These are phyloP conservation scores for Paecilomyces sp. DNA, from an alignment of 2,329 filamentous ascomycete species.

Conservation along the genomic window DNA sequence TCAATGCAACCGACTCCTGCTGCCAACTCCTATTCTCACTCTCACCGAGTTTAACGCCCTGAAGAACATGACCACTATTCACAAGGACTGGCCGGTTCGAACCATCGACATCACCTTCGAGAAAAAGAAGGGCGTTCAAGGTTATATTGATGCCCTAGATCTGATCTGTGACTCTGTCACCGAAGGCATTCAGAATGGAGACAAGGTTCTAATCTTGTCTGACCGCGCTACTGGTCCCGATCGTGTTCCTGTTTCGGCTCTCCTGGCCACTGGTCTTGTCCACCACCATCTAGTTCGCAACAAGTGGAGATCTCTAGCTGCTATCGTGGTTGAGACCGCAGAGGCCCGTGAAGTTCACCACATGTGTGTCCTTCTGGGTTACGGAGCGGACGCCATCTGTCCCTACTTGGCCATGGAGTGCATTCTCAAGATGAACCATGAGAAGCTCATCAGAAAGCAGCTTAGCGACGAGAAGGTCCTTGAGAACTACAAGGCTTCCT, in stretches of 20 bases:
- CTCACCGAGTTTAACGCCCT: conserved; percentile 86
- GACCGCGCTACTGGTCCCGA: conserved; percentile 79
- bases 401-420: conserved; percentile 95
- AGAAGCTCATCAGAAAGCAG: conserved; percentile 87
- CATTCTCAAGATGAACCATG: conserved; percentile 91
- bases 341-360: conserved; percentile 97
- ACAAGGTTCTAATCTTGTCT: conserved; percentile 82
- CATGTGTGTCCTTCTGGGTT: conserved; percentile 96
- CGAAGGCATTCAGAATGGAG: conserved; percentile 71
- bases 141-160: conserved; percentile 82
- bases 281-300: conserved; percentile 94
- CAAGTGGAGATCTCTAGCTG: conserved; percentile 87
- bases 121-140: conserved; percentile 72
- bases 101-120: conserved; percentile 90
- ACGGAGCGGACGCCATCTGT: conserved; percentile 89
- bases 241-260: conserved; percentile 76
- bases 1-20: conserved; percentile 77
- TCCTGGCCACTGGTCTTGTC: conserved; percentile 85
- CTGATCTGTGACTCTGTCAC: conserved; percentile 79
- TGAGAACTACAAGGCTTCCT: conserved; percentile 94
- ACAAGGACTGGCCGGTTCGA: conserved; percentile 79
- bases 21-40: conserved; percentile 83
- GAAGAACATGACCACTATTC: conserved; percentile 64
- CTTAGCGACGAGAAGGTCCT: conserved; percentile 75
- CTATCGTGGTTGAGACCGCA: conserved; percentile 82